Evolutionary conservation across 1,284 basidiomycete species (phyloP).

Genomic region (Irpex rosettiformis): DNA sequence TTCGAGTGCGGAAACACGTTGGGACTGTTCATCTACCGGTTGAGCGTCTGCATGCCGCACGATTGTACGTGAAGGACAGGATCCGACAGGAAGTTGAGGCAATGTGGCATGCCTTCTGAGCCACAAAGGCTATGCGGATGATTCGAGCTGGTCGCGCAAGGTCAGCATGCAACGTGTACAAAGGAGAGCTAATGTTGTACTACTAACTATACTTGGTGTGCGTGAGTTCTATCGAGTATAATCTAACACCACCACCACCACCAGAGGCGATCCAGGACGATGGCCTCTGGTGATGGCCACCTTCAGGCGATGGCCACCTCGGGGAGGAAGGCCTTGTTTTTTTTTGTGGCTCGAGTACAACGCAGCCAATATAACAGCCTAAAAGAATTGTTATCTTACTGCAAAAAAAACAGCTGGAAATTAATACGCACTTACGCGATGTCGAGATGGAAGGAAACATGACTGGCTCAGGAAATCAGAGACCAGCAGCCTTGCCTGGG

Average conservation of each 20-base stretch:
- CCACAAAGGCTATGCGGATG: not conserved
- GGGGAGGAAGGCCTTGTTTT: not conserved
- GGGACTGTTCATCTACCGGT: not conserved
- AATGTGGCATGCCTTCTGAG: not conserved
- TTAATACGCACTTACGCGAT: not conserved
- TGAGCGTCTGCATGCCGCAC: not conserved
- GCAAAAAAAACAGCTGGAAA: not conserved
- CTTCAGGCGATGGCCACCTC: not conserved
- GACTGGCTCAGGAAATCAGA: not conserved
- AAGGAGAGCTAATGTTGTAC: not conserved
- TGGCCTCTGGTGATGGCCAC: not conserved
- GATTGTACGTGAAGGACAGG: not conserved
- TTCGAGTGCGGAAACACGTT: not conserved
- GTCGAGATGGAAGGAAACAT: not conserved
- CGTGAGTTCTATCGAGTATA: not conserved
- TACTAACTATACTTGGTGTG: not conserved
- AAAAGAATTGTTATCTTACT: not conserved
- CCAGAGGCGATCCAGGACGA: not conserved
- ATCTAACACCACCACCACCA: not conserved
- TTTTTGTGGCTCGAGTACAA: not conserved
- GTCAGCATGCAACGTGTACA: not conserved
- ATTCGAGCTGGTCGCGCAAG: not conserved
- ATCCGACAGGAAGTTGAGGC: not conserved
- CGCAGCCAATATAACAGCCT: not conserved
- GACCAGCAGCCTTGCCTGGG: not conserved